These are phyloP conservation scores for Nakazawaea ambrosiae DNA, from an alignment of 805 yeast species.

Conservation along the genomic window DNA sequence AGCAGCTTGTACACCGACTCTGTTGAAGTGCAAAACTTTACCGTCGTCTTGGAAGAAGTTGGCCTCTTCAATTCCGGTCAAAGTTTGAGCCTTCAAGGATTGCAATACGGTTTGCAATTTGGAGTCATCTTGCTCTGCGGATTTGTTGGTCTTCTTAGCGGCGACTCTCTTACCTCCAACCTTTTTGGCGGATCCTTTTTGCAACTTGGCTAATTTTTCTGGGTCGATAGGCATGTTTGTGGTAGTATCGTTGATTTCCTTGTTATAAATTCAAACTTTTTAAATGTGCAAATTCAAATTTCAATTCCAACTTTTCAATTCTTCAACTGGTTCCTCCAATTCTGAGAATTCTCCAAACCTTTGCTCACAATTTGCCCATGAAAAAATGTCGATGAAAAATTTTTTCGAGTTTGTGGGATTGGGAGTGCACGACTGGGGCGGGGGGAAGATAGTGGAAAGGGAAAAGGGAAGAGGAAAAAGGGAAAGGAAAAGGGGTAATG, in stretches of 20 bases:
- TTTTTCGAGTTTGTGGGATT: background rate
- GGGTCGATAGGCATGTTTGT: constrained; percentile 77
- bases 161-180: constrained; percentile 86
- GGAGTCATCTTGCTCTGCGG: constrained; percentile 78
- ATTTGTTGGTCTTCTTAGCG: constrained; percentile 67
- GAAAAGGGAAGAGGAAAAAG: too few species aligned
- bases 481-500: too few species aligned
- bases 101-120: constrained; percentile 84
- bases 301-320: too few species aligned
- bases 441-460: too few species aligned
- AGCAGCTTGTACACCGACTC: constrained; percentile 94
- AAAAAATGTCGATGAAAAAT: background rate
- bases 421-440: background rate
- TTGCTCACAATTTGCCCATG: background rate
- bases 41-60: constrained; percentile 97
- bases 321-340: too few species aligned
- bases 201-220: constrained; percentile 89
- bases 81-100: constrained; percentile 82
- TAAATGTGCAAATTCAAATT: background rate
- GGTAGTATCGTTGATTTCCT: constrained; percentile 13
- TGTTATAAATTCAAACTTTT: background rate
- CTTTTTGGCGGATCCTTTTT: constrained; percentile 77
- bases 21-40: constrained; percentile 89
- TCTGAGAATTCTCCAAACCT: too few species aligned
- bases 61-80: constrained; percentile 92